These are phyloP conservation scores for Ambrosiella xylebori DNA, from an alignment of 2,329 filamentous ascomycete species.

Conservation along the genomic window DNA sequence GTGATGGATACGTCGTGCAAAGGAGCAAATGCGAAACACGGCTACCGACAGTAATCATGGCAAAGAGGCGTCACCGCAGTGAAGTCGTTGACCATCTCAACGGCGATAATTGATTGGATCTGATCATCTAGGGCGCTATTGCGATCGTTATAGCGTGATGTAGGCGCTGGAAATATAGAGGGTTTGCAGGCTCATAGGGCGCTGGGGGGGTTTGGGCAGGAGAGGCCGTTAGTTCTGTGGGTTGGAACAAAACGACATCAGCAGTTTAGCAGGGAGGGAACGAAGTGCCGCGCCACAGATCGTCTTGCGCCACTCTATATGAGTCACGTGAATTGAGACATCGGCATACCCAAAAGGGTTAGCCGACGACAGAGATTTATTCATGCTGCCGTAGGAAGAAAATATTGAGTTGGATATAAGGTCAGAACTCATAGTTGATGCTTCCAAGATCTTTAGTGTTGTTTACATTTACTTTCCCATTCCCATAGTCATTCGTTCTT, in stretches of 20 bases:
- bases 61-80: background rate
- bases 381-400: too few species aligned
- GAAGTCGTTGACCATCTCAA: background rate
- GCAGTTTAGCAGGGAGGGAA: background rate
- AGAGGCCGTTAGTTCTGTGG: background rate
- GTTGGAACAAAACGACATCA: background rate
- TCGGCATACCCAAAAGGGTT: too few species aligned
- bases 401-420: too few species aligned
- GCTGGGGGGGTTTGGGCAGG: background rate
- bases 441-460: too few species aligned
- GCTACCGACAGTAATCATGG: background rate
- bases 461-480: too few species aligned
- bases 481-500: background rate
- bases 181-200: too few species aligned
- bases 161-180: background rate
- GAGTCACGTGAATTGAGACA: background rate
- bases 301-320: constrained; percentile 12
- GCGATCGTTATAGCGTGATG: too few species aligned
- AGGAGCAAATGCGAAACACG: background rate
- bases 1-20: background rate
- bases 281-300: background rate
- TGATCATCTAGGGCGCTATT: too few species aligned
- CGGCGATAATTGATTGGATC: too few species aligned
- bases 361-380: too few species aligned
- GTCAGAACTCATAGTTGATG: too few species aligned